phyloP scores from a whole-genome alignment of 345 rosid genomes.

The Balakata baccata region DNA sequence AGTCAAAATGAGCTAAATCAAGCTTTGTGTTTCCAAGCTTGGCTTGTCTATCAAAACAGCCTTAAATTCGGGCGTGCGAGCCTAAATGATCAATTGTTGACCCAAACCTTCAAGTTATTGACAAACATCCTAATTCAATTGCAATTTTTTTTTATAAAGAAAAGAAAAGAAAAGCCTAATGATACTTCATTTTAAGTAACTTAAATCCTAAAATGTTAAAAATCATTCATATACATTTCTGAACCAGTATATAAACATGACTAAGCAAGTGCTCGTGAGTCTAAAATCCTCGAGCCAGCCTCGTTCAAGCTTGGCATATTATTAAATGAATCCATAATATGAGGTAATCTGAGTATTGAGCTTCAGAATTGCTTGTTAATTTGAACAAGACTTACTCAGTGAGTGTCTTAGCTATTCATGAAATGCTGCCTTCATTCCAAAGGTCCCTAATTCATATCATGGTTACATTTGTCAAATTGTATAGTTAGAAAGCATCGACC shows the following conservation, averaged over 20 bases:
- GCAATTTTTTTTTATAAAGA: background rate
- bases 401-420: background rate
- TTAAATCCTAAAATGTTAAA: background rate
- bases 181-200: background rate
- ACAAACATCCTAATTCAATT: background rate
- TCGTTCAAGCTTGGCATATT: background rate
- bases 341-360: background rate
- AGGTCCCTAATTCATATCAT: background rate
- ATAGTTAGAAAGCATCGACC: background rate
- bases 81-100: background rate
- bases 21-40: background rate
- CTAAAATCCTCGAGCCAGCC: background rate
- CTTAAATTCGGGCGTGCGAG: background rate
- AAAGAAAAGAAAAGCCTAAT: background rate
- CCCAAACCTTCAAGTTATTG: background rate
- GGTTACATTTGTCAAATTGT: background rate
- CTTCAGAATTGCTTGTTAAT: background rate
- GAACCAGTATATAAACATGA: background rate
- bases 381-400: background rate
- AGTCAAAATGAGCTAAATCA: background rate
- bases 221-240: background rate
- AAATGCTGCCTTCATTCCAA: background rate
- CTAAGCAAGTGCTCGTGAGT: background rate
- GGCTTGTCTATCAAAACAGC: background rate
- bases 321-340: background rate